Base-by-base conservation (phyloP, 169 alveolate genomes). In the Babesia sp. region DNA sequence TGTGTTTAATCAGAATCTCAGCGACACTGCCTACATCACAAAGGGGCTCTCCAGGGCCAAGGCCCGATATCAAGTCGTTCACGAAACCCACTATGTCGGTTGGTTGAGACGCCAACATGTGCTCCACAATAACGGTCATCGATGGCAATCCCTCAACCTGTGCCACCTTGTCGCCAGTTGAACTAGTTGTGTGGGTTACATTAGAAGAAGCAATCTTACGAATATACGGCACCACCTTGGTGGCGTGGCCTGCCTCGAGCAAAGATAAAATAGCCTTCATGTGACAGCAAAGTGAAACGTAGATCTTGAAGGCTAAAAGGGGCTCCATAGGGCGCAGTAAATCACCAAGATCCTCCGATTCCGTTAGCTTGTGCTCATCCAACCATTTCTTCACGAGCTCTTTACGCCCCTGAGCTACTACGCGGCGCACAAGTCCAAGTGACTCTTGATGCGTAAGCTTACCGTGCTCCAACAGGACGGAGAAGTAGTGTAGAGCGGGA, bases 321-420 rank as follows among this genome's bases (percentile, higher is more conserved):
- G 90, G 91, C 44, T 97, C 99, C 66, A 90, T 80, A 50, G 91
- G 91, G 64, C 92, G 91, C 36, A 98, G 91, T 83, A 95, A 78
- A 82, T 98, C 99, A 16, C 99, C 99, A 28, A 98, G 91, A 80
- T 96, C 97, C 84, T 96, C 99, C 39, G 99, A 95, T 76, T 95
- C 95, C 34, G 99, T 97, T 60, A 98, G 88, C 91, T 97, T 97
- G 60, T 95, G 98, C 77, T 96, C 97, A 51, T 94, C 93, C 66
- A 98, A 90, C 99, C 99, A 97, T 71, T 94, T 94, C 85, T 96
- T 97, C 33, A 98, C 79, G 53, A 97, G 76, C 42, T 92, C 92
- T 67, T 90, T 87, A 64, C 94, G 91, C 41, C 93, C 94, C 91
- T 97, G 98, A 29, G 94, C 93, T 69, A 98, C 96, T 48, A 97